These are phyloP conservation scores for Cymbopogon citratus DNA, from an alignment of 176 grass and related monocot species.

Conservation along the genomic window DNA sequence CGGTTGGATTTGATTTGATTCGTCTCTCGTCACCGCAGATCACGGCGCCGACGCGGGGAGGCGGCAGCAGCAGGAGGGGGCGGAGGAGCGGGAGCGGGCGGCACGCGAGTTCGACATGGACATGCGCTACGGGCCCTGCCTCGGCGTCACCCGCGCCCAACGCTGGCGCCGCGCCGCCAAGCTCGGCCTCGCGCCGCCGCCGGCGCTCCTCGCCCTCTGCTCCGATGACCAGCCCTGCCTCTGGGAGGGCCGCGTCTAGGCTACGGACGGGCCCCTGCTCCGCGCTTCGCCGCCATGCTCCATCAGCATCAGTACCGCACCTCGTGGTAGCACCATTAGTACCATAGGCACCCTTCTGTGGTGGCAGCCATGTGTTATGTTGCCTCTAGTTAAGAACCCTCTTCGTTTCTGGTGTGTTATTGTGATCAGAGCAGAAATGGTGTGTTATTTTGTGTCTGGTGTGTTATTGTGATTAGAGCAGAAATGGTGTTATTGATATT, in stretches of 20 bases:
- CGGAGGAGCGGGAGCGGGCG: slow-evolving; percentile 31
- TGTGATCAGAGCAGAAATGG: too few species aligned
- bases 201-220: slow-evolving; percentile 37
- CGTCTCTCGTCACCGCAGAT: background rate
- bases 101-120: slow-evolving; percentile 65
- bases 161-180: slow-evolving; percentile 51
- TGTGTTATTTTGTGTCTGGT: too few species aligned
- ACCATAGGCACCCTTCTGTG: background rate
- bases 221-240: slow-evolving; percentile 42
- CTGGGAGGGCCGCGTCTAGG: slow-evolving; percentile 60
- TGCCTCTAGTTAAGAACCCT: background rate
- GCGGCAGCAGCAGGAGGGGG: background rate
- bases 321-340: background rate
- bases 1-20: background rate
- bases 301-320: background rate
- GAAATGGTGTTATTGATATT: background rate
- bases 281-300: background rate
- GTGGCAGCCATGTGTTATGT: background rate
- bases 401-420: background rate
- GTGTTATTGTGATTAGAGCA: background rate
- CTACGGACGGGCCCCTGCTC: background rate
- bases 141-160: slow-evolving; percentile 55
- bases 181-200: slow-evolving; percentile 57
- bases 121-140: slow-evolving; percentile 74
- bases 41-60: background rate